Percentiles rank a stretch among this genome's conserved stretches.
Evolutionary conservation across 148 eudicot genomes (phyloP).

Genomic region (Spergularia marina): DNA sequence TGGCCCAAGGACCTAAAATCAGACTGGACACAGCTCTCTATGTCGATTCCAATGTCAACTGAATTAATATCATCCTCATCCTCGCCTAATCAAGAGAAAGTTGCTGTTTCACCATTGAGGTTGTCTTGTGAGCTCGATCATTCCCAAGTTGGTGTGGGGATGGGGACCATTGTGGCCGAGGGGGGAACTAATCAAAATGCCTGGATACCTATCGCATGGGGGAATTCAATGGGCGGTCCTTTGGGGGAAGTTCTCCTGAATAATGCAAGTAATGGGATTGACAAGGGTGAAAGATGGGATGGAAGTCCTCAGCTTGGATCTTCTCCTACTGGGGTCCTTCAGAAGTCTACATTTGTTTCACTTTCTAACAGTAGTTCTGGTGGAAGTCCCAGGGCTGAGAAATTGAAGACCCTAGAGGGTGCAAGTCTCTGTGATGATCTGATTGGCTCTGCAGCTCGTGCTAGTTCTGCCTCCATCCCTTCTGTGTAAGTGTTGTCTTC

Average conservation of each 20-base stretch:
- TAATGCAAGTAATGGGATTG: slow-evolving; percentile 27
- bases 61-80: slow-evolving; percentile 58
- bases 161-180: slow-evolving; percentile 30
- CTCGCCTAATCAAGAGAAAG: slow-evolving; percentile 47
- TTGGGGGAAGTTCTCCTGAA: slow-evolving; percentile 76
- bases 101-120: slow-evolving; percentile 39
- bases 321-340: slow-evolving; percentile 81
- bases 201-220: slow-evolving; percentile 61
- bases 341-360: slow-evolving; percentile 56
- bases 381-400: slow-evolving; percentile 57
- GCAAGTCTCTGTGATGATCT: slow-evolving; percentile 41
- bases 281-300: slow-evolving; percentile 37
- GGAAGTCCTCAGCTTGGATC: slow-evolving; percentile 53
- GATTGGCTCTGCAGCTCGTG: slow-evolving; percentile 38
- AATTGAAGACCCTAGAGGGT: slow-evolving; percentile 29
- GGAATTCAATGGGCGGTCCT: slow-evolving; percentile 74
- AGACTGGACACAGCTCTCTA: slow-evolving; percentile 88
- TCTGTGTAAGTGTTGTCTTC: slow-evolving; percentile 22
- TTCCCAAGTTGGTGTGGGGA: slow-evolving; percentile 39
- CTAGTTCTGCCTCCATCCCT: slow-evolving; percentile 44
- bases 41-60: slow-evolving; percentile 68
- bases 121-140: slow-evolving; percentile 48
- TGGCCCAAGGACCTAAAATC: slow-evolving; percentile 68
- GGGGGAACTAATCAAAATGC: slow-evolving; percentile 33
- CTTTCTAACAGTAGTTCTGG: slow-evolving; percentile 76